Evolutionary conservation across 345 rosid genomes (phyloP), one percentile per base, ranked within the genome.

Genomic region (Lenwebbia sp.): DNA sequence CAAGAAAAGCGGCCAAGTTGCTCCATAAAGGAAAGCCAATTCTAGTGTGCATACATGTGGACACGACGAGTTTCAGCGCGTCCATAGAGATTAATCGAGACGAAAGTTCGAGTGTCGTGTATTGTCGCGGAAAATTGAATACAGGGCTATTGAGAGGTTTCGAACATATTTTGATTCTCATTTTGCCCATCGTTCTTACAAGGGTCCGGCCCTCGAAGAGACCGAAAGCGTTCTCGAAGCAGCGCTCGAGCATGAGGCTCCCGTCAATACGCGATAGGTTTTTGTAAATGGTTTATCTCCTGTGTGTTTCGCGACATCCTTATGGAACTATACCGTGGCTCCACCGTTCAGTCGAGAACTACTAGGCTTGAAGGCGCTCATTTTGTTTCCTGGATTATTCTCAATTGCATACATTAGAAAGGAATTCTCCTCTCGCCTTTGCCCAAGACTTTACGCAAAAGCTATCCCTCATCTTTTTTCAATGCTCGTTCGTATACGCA

Each of bases 161-260:
- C 14, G 22, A 30, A 62, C 33, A 7, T 0, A 15, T 14, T 28
- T 14, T 2, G 10, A 30, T 15, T 62, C 22, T 3, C 15, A 62
- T 62, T 30, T 30, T 15, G 5, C 2, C 9, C 70, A n/a, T 28
- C 9, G 0, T 0, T 58, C 19, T 15, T 13, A 14, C 13, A n/a
- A 58, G 28, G 13, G 70, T 6, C 37, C 40, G 17, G 23, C 41
- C 41, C 75, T 62, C 41, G 10, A 7, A 30, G 22, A 30, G 75
- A 28, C 30, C 37, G 21, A 4, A 14, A 60, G 74, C 37, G 7
- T 28, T 60, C 21, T 28, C 5, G 2, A n/a, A 57, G 65, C 12
- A 60, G 40, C 13, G 74, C 74, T 60, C 37, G 21, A 28, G 74
- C 75, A 28, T 28, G 75, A 62, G 40, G 10, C 75, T 5, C 22